Percentiles rank a stretch among this genome's conserved stretches.
phyloP scores from a whole-genome alignment of 208 protist genomes.

The Acanthamoeba healyi region DNA sequence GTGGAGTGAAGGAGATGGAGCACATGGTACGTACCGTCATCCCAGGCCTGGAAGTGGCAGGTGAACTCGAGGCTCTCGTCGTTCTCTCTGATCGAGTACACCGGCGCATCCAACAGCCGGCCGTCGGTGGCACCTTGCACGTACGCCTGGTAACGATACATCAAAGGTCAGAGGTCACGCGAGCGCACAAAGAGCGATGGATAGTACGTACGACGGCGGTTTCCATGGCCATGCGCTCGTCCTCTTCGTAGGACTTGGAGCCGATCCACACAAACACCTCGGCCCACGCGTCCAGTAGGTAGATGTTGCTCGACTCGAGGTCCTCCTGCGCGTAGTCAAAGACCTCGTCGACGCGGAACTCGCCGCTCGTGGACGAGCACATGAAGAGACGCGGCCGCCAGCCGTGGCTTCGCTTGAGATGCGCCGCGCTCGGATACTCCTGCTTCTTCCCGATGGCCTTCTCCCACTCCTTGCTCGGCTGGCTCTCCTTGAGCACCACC shows the following conservation, averaged over 20 bases:
- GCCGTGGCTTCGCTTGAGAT: constrained; percentile 11
- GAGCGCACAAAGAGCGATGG: no score
- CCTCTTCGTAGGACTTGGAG: constrained; percentile 67
- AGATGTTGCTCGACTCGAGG: constrained; percentile 80
- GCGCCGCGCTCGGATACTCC: constrained; percentile 63
- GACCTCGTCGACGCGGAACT: constrained; percentile 77
- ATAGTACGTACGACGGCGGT: constrained; percentile 51
- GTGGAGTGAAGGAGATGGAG: not conserved
- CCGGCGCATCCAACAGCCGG: constrained; percentile 35
- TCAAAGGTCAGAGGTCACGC: not conserved
- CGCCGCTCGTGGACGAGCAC: constrained; percentile 77
- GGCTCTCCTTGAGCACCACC: constrained; percentile 37
- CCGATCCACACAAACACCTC: constrained; percentile 83
- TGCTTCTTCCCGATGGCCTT: constrained; percentile 74
- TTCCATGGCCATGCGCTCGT: constrained; percentile 77
- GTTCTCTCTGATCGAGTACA: constrained; percentile 44
- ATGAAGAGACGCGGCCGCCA: constrained; percentile 77
- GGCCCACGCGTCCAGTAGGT: constrained; percentile 75
- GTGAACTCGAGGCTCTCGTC: constrained; percentile 68
- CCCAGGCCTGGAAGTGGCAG: constrained; percentile 74
- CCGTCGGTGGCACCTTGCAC: constrained; percentile 65
- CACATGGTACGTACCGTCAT: not conserved
- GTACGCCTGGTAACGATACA: not conserved
- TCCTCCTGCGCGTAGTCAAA: constrained; percentile 82
- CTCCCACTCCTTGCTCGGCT: constrained; percentile 71